Evolutionary conservation across 2,329 filamentous ascomycete genomes (phyloP).

Genomic region (Diaporthe sp.): DNA sequence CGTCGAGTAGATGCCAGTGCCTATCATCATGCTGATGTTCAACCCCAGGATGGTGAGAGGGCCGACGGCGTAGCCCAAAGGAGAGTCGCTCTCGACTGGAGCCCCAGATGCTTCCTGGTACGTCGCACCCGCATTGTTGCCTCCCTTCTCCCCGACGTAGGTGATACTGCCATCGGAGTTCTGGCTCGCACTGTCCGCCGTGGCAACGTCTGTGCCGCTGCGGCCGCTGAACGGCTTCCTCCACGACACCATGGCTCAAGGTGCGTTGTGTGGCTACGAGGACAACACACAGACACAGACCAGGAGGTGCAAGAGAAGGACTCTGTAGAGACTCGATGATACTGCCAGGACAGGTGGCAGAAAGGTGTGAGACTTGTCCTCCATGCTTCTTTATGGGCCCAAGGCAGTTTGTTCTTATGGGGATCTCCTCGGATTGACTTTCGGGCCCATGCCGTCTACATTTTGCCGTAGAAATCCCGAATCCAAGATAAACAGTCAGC

Average conservation of each 20-base stretch:
- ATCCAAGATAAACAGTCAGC: neutral
- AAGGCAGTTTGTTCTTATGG: conserved; percentile 1
- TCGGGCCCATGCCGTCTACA: neutral
- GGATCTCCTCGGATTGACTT: neutral
- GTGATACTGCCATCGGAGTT: conserved; percentile 35
- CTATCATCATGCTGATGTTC: conserved; percentile 73
- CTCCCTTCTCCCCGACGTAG: conserved; percentile 40
- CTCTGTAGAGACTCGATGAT: neutral
- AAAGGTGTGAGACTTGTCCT: neutral
- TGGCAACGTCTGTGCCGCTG: conserved; percentile 3
- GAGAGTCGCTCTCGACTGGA: conserved; percentile 69
- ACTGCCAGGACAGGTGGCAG: neutral
- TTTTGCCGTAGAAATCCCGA: conserved; percentile 16
- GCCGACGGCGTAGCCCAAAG: conserved; percentile 71
- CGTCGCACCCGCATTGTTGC: conserved; percentile 41
- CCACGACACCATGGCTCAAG: conserved; percentile 33
- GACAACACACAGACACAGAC: neutral
- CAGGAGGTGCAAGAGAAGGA: neutral
- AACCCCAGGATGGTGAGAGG: conserved; percentile 66
- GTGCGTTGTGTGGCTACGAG: neutral
- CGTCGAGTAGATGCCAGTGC: conserved; percentile 73
- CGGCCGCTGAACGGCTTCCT: conserved; percentile 30
- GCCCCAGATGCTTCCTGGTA: conserved; percentile 71
- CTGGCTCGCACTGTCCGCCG: conserved; percentile 5
- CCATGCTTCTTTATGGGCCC: neutral